These are phyloP conservation scores for Corymbia maculata DNA, from an alignment of 345 rosid species.

Conservation along the genomic window DNA sequence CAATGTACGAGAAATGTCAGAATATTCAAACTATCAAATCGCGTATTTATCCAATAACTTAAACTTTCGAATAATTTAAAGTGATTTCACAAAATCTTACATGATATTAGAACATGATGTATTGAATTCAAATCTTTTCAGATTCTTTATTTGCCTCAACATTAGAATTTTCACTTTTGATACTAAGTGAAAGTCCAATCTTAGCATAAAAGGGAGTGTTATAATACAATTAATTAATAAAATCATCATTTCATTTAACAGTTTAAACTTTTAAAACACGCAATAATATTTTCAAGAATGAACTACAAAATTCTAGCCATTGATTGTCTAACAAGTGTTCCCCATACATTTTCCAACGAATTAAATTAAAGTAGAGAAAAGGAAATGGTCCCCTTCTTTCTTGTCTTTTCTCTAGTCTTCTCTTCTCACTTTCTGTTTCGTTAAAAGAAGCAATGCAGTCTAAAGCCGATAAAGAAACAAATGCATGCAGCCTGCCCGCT, in stretches of 20 bases:
- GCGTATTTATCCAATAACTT: rapidly evolving
- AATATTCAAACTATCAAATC: background rate
- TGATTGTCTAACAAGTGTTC: background rate
- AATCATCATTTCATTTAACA: background rate
- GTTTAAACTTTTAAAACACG: too few relatives aligned
- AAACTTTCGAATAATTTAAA: background rate
- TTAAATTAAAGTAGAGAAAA: background rate
- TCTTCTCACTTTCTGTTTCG: background rate
- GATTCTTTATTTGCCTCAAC: background rate
- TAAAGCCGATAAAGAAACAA: background rate
- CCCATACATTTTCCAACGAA: background rate
- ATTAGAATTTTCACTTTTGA: background rate
- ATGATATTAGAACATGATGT: rapidly evolving
- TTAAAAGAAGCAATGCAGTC: background rate
- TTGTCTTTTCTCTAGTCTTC: background rate
- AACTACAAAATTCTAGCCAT: background rate
- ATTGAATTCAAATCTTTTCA: background rate
- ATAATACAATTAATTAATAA: background rate
- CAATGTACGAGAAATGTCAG: too few relatives aligned
- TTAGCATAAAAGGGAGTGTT: background rate
- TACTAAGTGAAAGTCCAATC: background rate
- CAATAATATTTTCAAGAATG: too few relatives aligned
- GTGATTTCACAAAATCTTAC: background rate
- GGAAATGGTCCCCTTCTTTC: background rate
- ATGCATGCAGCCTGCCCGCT: background rate